A percentile compares a stretch with the other conserved stretches of the same genome.
Evolutionary conservation across 768 basidiomycete species (phyloP).

Genomic region (Xerocomellus intermedius): DNA sequence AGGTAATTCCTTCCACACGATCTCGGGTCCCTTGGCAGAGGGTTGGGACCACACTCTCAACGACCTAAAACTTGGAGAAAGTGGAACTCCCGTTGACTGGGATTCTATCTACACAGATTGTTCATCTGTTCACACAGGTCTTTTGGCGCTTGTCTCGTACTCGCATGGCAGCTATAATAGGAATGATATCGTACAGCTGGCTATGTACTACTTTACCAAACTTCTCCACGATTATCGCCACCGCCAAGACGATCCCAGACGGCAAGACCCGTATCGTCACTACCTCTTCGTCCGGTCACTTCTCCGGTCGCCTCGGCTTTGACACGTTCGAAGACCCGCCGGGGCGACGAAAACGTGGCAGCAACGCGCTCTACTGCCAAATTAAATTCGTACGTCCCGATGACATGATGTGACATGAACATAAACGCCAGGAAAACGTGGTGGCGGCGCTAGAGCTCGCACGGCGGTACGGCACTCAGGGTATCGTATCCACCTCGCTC

Average conservation of each 20-base stretch:
- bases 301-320: constrained; percentile 37
- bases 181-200: too few relatives aligned
- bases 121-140: too few relatives aligned
- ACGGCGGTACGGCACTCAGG: constrained; percentile 44
- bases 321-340: constrained; percentile 41
- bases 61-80: too few relatives aligned
- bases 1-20: too few relatives aligned
- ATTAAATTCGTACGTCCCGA: constrained; percentile 44
- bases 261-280: constrained; percentile 48
- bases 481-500: constrained; percentile 45
- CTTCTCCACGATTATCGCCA: constrained; percentile 45
- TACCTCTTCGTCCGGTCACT: constrained; percentile 41
- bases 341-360: constrained; percentile 19
- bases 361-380: constrained; percentile 31
- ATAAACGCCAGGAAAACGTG: constrained; percentile 39
- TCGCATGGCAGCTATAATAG: too few relatives aligned
- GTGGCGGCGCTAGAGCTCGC: constrained; percentile 46
- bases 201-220: constrained; percentile 57
- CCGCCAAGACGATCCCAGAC: constrained; percentile 38
- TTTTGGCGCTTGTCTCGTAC: too few relatives aligned
- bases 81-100: too few relatives aligned
- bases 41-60: too few relatives aligned
- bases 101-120: too few relatives aligned
- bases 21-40: too few relatives aligned
- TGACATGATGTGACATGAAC: not conserved